Conservation (phyloP, 352 stramenopile species). For the Pythium coloratum region DNA sequence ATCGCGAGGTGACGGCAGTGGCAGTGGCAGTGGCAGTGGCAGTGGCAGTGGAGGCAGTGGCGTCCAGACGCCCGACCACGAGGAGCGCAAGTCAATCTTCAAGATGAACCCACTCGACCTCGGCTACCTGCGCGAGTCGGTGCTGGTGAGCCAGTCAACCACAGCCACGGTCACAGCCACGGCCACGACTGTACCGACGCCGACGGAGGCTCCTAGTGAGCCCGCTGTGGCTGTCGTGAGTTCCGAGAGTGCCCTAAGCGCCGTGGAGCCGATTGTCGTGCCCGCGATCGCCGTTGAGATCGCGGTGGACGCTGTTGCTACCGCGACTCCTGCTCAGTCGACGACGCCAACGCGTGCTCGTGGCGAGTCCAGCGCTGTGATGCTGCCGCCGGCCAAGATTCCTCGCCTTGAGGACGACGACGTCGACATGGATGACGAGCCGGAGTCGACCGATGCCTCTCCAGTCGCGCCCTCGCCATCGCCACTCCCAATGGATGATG, state of each 20-base stretch:
- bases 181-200: neutral
- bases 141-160: constrained; percentile 22
- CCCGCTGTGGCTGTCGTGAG: neutral
- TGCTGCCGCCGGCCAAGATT: constrained; percentile 24
- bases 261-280: neutral
- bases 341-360: constrained; percentile 17
- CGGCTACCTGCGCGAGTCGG: constrained; percentile 61
- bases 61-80: constrained; percentile 31
- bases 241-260: neutral
- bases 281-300: neutral
- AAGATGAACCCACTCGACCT: constrained; percentile 72
- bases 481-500: neutral
- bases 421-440: constrained; percentile 23
- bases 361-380: constrained; percentile 16
- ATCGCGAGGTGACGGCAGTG: neutral
- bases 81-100: constrained; percentile 62
- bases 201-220: neutral
- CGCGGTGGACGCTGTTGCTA: neutral
- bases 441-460: neutral
- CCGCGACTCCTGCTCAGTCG: neutral
- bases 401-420: constrained; percentile 15
- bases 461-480: neutral
- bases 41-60: neutral
- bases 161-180: constrained; percentile 22
- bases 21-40: neutral